Percentiles rank a stretch among this genome's conserved stretches.
phyloP scores from a whole-genome alignment of 2,329 filamentous ascomycete genomes.

The Fusarium decemcellulare region DNA sequence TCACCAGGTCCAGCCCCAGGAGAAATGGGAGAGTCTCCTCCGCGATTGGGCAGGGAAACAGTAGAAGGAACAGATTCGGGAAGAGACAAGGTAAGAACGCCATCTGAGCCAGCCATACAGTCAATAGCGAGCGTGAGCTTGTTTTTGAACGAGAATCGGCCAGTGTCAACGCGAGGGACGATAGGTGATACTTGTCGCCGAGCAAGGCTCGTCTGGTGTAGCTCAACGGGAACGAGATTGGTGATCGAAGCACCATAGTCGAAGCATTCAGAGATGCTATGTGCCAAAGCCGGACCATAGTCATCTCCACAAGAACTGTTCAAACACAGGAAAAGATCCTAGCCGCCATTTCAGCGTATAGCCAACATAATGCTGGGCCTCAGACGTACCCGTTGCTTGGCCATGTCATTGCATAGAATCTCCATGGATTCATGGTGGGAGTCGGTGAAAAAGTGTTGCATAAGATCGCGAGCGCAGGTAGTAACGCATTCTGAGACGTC shows the following conservation, averaged over 20 bases:
- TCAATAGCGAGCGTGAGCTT: constrained; percentile 45
- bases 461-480: constrained; percentile 34
- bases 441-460: constrained; percentile 5
- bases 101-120: constrained; percentile 51
- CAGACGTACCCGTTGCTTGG: constrained; percentile 43
- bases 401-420: constrained; percentile 37
- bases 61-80: constrained; percentile 32
- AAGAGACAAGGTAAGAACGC: constrained; percentile 49
- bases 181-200: constrained; percentile 23
- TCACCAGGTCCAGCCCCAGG: constrained; percentile 2
- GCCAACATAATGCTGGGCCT: background rate
- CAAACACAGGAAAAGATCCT: constrained; percentile 53
- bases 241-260: constrained; percentile 45
- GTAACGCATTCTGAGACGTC: constrained; percentile 27
- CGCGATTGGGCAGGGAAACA: constrained; percentile 2
- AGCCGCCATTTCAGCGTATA: constrained; percentile 26
- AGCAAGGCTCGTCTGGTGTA: constrained; percentile 33
- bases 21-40: background rate
- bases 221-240: constrained; percentile 49
- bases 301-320: constrained; percentile 44
- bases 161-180: constrained; percentile 10
- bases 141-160: constrained; percentile 35
- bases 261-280: constrained; percentile 47
- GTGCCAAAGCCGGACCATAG: constrained; percentile 50
- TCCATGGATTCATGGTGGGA: constrained; percentile 20